Evolutionary conservation across 441 rosid species (phyloP).

Genomic region (Gossypium lobatum): DNA sequence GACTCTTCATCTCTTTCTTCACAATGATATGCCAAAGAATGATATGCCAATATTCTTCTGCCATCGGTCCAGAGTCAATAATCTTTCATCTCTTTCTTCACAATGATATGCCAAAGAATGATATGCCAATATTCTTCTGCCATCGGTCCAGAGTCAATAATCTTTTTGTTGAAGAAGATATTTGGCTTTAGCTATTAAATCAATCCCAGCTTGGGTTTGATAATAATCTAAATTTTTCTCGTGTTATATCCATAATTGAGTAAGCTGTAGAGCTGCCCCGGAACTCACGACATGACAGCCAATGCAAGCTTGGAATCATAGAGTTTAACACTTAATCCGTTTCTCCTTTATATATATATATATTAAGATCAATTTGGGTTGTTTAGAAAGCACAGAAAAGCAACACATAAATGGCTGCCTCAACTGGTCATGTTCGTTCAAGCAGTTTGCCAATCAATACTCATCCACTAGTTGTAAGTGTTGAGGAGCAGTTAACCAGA

Average conservation of each 20-base stretch:
- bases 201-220: too few relatives aligned
- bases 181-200: too few relatives aligned
- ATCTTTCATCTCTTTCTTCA: too few relatives aligned
- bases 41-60: too few relatives aligned
- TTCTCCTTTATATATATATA: not conserved
- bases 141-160: too few relatives aligned
- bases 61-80: too few relatives aligned
- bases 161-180: too few relatives aligned
- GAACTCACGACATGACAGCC: slow-evolving; percentile 6
- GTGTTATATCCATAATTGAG: not conserved
- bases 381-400: not conserved
- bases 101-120: too few relatives aligned
- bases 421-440: slow-evolving; percentile 6
- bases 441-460: not conserved
- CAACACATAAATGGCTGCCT: not conserved
- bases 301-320: not conserved
- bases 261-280: not conserved
- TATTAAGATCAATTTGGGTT: not conserved
- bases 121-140: too few relatives aligned
- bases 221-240: too few relatives aligned
- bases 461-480: slow-evolving; percentile 9
- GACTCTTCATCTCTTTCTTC: too few relatives aligned
- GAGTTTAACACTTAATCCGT: not conserved
- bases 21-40: too few relatives aligned
- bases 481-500: slow-evolving; percentile 27